These are phyloP conservation scores for Eucalyptus paniculata DNA, from an alignment of 345 rosid genomes.

Conservation along the genomic window DNA sequence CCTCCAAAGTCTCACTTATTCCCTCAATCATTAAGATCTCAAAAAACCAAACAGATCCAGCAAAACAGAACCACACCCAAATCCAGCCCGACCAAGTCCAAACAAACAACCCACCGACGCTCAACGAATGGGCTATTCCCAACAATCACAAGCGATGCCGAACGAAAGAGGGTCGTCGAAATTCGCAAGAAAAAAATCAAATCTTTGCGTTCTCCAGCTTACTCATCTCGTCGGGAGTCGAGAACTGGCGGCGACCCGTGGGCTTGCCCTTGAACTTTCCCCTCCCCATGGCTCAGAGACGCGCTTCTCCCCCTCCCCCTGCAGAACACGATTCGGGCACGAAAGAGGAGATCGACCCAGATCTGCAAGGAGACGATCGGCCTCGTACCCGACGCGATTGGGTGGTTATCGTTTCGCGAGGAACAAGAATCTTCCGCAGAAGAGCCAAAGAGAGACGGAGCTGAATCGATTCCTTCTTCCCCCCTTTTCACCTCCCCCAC, in stretches of 20 bases:
- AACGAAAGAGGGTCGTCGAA: neutral
- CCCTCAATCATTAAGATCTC: neutral
- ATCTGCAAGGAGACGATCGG: neutral
- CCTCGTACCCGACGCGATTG: neutral
- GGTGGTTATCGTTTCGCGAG: neutral
- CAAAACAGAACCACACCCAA: neutral
- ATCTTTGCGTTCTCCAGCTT: neutral
- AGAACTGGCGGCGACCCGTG: slow-evolving; percentile 50
- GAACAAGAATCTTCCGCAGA: neutral
- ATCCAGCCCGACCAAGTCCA: neutral
- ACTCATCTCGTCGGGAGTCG: slow-evolving; percentile 51
- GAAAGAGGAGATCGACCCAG: neutral
- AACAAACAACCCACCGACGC: neutral
- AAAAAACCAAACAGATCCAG: neutral
- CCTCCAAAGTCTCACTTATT: neutral
- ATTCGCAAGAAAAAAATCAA: neutral
- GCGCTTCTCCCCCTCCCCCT: neutral
- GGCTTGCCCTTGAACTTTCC: slow-evolving; percentile 69
- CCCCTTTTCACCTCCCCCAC: neutral
- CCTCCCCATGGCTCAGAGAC: slow-evolving; percentile 24
- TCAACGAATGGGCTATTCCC: neutral
- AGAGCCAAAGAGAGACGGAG: neutral
- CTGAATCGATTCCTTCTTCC: neutral
- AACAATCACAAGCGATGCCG: neutral
- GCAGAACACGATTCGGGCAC: neutral